phyloP scores from a whole-genome alignment of 371 early-diverging fungal species.

The Mortierella sp. region DNA sequence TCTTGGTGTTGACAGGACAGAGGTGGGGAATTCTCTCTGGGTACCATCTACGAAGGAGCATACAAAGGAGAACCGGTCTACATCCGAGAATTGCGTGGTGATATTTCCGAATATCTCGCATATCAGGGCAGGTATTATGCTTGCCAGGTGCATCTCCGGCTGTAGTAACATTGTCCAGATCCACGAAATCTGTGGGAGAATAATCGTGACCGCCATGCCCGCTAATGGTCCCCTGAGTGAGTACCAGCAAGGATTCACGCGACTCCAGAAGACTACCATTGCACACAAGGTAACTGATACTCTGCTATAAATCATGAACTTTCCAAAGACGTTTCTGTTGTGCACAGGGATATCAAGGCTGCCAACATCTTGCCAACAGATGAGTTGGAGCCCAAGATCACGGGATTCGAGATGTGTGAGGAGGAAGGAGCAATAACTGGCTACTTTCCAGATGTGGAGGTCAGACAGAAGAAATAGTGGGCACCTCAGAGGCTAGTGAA shows the following conservation, averaged over 20 bases:
- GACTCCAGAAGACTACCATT: constrained; percentile 24
- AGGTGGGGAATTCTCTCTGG: constrained; percentile 25
- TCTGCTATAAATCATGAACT: constrained; percentile 12
- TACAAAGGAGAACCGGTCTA: constrained; percentile 15
- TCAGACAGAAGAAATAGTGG: constrained; percentile 15
- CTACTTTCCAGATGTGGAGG: constrained; percentile 8
- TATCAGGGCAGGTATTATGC: constrained; percentile 10
- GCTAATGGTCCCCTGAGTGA: constrained; percentile 27
- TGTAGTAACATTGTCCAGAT: constrained; percentile 12
- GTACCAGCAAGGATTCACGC: not conserved
- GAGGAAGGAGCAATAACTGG: constrained; percentile 3
- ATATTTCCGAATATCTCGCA: not conserved
- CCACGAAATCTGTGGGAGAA: constrained; percentile 19
- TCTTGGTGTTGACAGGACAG: constrained; percentile 10
- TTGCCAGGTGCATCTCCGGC: constrained; percentile 11
- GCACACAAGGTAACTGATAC: constrained; percentile 32
- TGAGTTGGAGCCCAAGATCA: constrained; percentile 29
- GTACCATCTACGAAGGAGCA: constrained; percentile 16
- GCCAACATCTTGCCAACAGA: constrained; percentile 24
- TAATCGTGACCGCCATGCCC: constrained; percentile 18
- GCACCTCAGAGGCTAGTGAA: constrained; percentile 10
- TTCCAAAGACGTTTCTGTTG: not conserved
- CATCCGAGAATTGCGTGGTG: constrained; percentile 12
- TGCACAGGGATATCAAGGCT: constrained; percentile 32
- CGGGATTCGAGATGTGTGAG: constrained; percentile 33